Evolutionary conservation across 768 basidiomycete genomes (phyloP).

Genomic region (Trametes maxima): DNA sequence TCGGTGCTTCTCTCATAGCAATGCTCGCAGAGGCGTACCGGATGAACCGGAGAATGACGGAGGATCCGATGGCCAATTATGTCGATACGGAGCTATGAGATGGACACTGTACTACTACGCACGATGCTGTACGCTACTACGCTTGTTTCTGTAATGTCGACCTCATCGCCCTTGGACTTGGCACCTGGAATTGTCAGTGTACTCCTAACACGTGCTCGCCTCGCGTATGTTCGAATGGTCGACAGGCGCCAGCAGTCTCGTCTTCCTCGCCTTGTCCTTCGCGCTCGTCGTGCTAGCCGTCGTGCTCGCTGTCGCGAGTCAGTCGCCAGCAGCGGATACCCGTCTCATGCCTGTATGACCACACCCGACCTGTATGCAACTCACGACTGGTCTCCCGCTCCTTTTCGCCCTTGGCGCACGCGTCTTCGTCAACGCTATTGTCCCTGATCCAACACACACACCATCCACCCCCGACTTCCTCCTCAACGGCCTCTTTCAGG

Average conservation of each 20-base stretch:
- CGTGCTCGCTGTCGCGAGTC: conserved; percentile 22
- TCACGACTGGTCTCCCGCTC: conserved; percentile 64
- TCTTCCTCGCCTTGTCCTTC: conserved; percentile 6
- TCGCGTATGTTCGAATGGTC: conserved; percentile 15
- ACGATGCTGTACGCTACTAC: conserved; percentile 16
- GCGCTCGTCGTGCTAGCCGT: conserved; percentile 21
- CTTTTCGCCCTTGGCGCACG: conserved; percentile 77
- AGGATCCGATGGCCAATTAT: conserved; percentile 95
- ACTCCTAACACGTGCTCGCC: conserved; percentile 19
- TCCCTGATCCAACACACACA: conserved; percentile 44
- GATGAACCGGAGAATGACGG: conserved; percentile 67
- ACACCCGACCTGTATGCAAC: conserved; percentile 39
- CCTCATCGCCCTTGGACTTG: too few relatives aligned
- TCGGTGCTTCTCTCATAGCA: conserved; percentile 17
- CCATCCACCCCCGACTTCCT: conserved; percentile 58
- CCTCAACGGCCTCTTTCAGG: conserved; percentile 75
- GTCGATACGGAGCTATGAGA: conserved; percentile 55
- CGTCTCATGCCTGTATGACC: conserved; percentile 25
- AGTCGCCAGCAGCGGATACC: conserved; percentile 22
- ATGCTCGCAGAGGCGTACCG: conserved; percentile 82
- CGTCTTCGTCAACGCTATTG: conserved; percentile 54
- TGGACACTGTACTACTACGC: conserved; percentile 9
- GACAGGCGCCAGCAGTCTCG: neutral
- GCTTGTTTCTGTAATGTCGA: conserved; percentile 18
- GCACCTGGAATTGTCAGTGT: neutral